Conservation (phyloP, 1,139 yeast species). For the Kodamaea arcana region DNA sequence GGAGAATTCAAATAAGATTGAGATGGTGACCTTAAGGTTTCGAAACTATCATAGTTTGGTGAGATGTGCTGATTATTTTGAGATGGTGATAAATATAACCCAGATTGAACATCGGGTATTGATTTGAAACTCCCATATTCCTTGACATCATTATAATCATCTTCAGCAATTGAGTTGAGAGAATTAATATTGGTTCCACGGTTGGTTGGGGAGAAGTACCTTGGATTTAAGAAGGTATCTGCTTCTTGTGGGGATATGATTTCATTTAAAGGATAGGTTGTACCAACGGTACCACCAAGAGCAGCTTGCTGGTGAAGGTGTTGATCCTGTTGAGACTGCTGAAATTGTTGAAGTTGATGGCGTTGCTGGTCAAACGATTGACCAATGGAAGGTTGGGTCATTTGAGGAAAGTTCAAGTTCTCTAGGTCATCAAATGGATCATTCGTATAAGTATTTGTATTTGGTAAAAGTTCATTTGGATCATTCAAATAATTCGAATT, state of each 20-base stretch:
- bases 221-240: conserved; percentile 31
- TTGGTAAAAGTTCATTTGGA: conserved; percentile 5
- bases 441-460: conserved; percentile 19
- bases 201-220: conserved; percentile 38
- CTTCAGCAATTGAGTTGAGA: conserved; percentile 34
- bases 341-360: conserved; percentile 2
- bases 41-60: conserved; percentile 21
- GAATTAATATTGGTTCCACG: conserved; percentile 22
- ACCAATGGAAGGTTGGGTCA: conserved; percentile 4
- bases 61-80: conserved; percentile 14
- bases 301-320: conserved; percentile 3
- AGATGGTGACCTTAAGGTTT: conserved; percentile 28
- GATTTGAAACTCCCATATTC: conserved; percentile 12
- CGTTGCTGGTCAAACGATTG: conserved; percentile 9
- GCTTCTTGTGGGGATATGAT: conserved; percentile 29
- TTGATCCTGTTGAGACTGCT: conserved; percentile 11
- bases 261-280: conserved; percentile 23
- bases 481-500: conserved; percentile 4
- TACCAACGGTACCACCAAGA: too few relatives aligned
- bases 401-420: conserved; percentile 14
- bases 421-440: conserved; percentile 39
- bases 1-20: conserved; percentile 36
- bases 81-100: conserved; percentile 15
- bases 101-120: conserved; percentile 12
- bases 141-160: conserved; percentile 26